Evolutionary conservation across 2,329 filamentous ascomycete genomes (phyloP).

Genomic region (Trichoderma sp.): DNA sequence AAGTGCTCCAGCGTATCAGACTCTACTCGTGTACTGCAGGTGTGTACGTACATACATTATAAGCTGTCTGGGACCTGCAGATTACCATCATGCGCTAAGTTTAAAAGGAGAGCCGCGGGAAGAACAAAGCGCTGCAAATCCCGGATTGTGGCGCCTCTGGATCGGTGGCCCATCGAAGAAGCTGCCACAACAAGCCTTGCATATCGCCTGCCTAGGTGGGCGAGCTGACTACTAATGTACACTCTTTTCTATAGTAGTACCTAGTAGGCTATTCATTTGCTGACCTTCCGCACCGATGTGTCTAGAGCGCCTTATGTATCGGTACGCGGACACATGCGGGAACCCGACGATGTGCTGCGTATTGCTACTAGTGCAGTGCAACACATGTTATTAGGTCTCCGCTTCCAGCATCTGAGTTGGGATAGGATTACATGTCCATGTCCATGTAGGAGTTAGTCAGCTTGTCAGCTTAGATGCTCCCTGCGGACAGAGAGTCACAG

Average conservation of each 20-base stretch:
- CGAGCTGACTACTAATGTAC: neutral
- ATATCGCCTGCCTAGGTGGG: neutral
- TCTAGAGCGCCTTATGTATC: neutral
- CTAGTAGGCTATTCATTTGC: neutral
- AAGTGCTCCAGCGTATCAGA: neutral
- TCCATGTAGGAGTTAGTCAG: neutral
- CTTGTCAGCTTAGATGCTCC: neutral
- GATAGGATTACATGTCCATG: neutral
- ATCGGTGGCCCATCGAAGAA: slow-evolving; percentile 13
- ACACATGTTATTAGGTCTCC: neutral
- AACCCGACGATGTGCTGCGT: neutral
- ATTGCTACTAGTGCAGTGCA: neutral
- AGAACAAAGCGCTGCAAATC: slow-evolving; percentile 4
- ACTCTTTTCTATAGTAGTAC: neutral
- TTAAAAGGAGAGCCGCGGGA: neutral
- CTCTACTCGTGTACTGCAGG: neutral
- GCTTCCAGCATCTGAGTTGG: neutral
- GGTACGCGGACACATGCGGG: neutral
- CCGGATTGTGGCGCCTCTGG: neutral
- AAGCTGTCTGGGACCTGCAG: slow-evolving; percentile 16
- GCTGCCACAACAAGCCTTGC: slow-evolving; percentile 16
- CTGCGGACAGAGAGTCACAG: neutral
- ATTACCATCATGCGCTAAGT: neutral
- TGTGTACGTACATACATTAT: neutral
- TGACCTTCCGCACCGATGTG: neutral